phyloP scores from a whole-genome alignment of 805 yeast species.

The Metschnikowia cubensis region DNA sequence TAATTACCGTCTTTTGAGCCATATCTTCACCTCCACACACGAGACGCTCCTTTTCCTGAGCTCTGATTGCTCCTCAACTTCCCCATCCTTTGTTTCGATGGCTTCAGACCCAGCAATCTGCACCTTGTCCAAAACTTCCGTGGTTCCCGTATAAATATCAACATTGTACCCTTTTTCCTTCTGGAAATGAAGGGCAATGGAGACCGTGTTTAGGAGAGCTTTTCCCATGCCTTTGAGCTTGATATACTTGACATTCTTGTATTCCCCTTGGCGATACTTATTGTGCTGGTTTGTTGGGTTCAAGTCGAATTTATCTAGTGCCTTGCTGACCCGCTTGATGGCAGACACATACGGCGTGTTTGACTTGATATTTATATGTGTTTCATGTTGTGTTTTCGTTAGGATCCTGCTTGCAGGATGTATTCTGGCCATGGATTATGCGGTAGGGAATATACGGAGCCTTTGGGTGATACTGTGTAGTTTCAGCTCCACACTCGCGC shows the following conservation, averaged over 20 bases:
- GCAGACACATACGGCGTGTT: constrained; percentile 72
- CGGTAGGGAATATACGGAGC: too few species aligned
- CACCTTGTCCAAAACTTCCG: constrained; percentile 71
- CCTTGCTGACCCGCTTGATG: constrained; percentile 57
- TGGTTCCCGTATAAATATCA: constrained; percentile 60
- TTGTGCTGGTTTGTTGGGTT: constrained; percentile 14
- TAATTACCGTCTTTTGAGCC: constrained; percentile 21
- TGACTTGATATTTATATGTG: constrained; percentile 55
- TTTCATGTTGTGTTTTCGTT: constrained; percentile 20
- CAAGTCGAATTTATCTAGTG: constrained; percentile 42
- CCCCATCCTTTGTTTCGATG: constrained; percentile 18
- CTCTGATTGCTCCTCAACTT: constrained; percentile 29
- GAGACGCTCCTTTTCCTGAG: constrained; percentile 46
- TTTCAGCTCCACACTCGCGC: neutral
- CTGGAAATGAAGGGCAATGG: constrained; percentile 59
- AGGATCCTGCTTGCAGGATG: neutral
- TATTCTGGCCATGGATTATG: neutral
- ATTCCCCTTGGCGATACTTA: constrained; percentile 29
- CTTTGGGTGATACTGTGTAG: neutral
- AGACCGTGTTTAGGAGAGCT: constrained; percentile 58
- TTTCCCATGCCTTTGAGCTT: constrained; percentile 71
- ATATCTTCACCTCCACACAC: constrained; percentile 43
- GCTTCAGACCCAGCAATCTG: constrained; percentile 9
- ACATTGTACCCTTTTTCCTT: constrained; percentile 47
- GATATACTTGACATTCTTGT: constrained; percentile 44